phyloP scores from a whole-genome alignment of 1,284 basidiomycete genomes.

The Sanghuangporus baumii region DNA sequence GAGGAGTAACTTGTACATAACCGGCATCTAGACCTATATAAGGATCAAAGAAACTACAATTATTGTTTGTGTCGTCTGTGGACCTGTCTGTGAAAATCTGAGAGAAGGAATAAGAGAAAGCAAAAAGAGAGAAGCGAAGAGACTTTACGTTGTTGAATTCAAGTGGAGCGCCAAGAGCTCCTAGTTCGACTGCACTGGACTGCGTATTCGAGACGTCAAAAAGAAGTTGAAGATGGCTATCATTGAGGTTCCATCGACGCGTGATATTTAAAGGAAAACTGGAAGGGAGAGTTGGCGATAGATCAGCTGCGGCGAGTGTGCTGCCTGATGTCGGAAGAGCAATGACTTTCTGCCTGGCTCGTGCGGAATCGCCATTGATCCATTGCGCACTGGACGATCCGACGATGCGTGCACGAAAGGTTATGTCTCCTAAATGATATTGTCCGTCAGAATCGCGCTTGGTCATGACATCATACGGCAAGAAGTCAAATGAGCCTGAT shows the following conservation, averaged over 20 bases:
- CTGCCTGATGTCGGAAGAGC: conserved; percentile 34
- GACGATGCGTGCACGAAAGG: conserved; percentile 43
- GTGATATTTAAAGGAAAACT: conserved; percentile 44
- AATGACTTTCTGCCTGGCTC: conserved; percentile 38
- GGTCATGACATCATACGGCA: conserved; percentile 48
- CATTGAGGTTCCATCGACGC: conserved; percentile 44
- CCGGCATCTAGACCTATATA: conserved; percentile 55
- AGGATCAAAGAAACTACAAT: conserved; percentile 53
- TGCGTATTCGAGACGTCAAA: conserved; percentile 49
- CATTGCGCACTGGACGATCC: conserved; percentile 37
- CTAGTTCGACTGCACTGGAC: conserved; percentile 45
- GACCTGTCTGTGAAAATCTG: conserved; percentile 54
- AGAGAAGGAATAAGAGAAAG: not conserved
- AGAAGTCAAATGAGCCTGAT: conserved; percentile 43
- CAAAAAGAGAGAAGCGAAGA: not conserved
- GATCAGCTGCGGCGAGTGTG: conserved; percentile 43
- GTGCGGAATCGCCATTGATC: conserved; percentile 43
- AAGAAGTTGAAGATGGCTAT: conserved; percentile 39
- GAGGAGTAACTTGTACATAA: conserved; percentile 45
- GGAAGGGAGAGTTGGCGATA: conserved; percentile 43
- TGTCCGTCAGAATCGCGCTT: conserved; percentile 43
- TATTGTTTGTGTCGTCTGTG: conserved; percentile 44
- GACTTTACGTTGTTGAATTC: conserved; percentile 51
- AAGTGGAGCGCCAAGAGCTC: conserved; percentile 46
- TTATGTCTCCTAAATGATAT: conserved; percentile 54